phyloP scores from a whole-genome alignment of 169 alveolate species.

The Haemoproteus tartakovskyi region DNA sequence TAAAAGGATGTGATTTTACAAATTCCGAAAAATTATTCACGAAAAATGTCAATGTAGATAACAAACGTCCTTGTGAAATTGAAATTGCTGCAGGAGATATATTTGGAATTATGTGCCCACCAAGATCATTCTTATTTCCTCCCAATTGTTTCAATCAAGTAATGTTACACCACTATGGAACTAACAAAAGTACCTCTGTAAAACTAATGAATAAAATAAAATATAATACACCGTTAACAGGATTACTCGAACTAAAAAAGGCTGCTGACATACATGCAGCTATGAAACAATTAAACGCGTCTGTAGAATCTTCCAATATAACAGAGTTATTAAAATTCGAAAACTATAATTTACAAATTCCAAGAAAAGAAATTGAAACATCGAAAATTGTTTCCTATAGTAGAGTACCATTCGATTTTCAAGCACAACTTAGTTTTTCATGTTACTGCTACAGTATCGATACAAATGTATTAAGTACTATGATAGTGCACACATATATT shows the following conservation, averaged over 20 bases:
- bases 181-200: no score
- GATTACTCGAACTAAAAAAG: background rate
- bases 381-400: no score
- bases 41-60: no score
- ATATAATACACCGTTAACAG: slow-evolving; percentile 6
- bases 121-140: slow-evolving; percentile 31
- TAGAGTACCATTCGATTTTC: slow-evolving; percentile 11
- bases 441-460: slow-evolving; percentile 37
- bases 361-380: no score
- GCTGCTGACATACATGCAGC: slow-evolving; percentile 7
- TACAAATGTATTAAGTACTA: slow-evolving; percentile 16
- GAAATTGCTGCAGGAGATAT: slow-evolving; percentile 33
- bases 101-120: slow-evolving; percentile 45
- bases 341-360: slow-evolving; percentile 33
- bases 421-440: slow-evolving; percentile 9
- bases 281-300: slow-evolving; percentile 1
- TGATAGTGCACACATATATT: slow-evolving; percentile 21
- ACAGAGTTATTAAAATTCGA: slow-evolving; percentile 32
- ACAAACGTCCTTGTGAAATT: slow-evolving; percentile 14
- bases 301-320: slow-evolving; percentile 4
- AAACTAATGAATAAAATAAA: background rate
- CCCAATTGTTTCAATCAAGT: slow-evolving; percentile 29
- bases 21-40: no score
- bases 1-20: no score
- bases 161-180: slow-evolving; percentile 17